Evolutionary conservation across 225 moss, liverwort and hornwort genomes (phyloP).

Genomic region (Marchantia polymorpha): DNA sequence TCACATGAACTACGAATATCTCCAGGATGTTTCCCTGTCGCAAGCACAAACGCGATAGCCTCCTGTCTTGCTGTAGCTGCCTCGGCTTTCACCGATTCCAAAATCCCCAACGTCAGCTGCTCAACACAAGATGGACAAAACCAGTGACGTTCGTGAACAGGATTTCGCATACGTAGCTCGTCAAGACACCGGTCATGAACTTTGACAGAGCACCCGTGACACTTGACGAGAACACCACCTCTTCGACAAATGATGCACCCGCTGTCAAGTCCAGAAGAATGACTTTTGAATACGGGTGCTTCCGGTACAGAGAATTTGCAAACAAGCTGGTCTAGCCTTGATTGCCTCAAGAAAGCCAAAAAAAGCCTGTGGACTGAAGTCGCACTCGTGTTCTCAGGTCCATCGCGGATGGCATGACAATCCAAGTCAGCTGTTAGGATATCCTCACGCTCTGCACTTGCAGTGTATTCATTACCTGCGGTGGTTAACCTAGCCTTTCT

Average conservation of each 20-base stretch:
- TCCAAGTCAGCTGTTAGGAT: background rate
- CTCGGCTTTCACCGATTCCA: slow-evolving; percentile 25
- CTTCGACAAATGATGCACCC: slow-evolving; percentile 47
- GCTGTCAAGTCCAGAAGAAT: slow-evolving; percentile 38
- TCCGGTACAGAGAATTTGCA: background rate
- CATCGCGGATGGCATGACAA: background rate
- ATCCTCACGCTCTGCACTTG: background rate
- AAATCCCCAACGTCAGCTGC: slow-evolving; percentile 30
- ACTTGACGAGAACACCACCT: slow-evolving; percentile 25
- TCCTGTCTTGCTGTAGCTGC: slow-evolving; percentile 17
- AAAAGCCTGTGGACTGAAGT: background rate
- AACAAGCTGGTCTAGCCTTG: background rate
- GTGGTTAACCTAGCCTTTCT: background rate
- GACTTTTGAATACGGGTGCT: slow-evolving; percentile 3
- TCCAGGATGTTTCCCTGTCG: background rate
- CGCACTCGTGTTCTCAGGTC: background rate
- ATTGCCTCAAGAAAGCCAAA: background rate
- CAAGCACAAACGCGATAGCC: slow-evolving; percentile 22
- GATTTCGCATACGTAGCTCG: slow-evolving; percentile 26
- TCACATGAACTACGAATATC: background rate
- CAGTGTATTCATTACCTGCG: background rate
- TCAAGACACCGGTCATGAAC: slow-evolving; percentile 51
- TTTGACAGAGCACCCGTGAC: slow-evolving; percentile 54
- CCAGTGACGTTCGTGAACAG: slow-evolving; percentile 27
- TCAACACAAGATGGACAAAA: slow-evolving; percentile 62